Conservation (phyloP, 2,329 filamentous ascomycete genomes). For the Erysiphe pisi region DNA sequence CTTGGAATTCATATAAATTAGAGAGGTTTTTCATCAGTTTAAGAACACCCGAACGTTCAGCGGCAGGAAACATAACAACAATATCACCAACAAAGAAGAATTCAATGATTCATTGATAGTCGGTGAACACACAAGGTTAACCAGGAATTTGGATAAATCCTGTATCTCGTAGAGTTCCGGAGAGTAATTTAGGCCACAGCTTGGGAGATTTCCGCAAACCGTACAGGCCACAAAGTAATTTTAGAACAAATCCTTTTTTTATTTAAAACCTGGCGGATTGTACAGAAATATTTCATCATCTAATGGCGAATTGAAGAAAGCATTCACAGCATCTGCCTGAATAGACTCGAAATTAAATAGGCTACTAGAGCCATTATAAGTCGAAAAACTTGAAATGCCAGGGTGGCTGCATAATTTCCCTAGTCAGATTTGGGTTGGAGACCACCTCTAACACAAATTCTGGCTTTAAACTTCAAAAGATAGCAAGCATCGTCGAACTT, state of each 20-base stretch:
- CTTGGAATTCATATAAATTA: not conserved
- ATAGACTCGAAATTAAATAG: not conserved
- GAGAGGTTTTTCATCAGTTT: not conserved
- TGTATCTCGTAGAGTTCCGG: not conserved
- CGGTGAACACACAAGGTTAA: conserved; percentile 12
- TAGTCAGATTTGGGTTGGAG: not conserved
- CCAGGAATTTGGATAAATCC: not conserved
- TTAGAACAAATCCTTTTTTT: not conserved
- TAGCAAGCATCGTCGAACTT: not conserved
- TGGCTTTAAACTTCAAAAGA: conserved; percentile 4
- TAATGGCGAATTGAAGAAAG: not conserved
- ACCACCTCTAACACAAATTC: not conserved
- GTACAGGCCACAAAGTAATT: not conserved
- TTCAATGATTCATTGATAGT: not conserved
- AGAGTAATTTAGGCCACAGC: conserved; percentile 5
- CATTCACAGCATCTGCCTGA: conserved; percentile 9
- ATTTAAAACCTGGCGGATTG: not conserved
- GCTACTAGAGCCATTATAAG: not conserved
- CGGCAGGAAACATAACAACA: not conserved
- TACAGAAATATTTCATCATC: conserved; percentile 18
- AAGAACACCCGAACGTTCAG: not conserved
- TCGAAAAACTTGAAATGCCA: conserved; percentile 12
- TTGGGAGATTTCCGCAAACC: conserved; percentile 19
- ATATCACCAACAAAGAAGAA: conserved; percentile 19
- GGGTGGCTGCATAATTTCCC: not conserved